These are phyloP conservation scores for Talaromyces sp. DNA, from an alignment of 2,329 filamentous ascomycete species.

Conservation along the genomic window DNA sequence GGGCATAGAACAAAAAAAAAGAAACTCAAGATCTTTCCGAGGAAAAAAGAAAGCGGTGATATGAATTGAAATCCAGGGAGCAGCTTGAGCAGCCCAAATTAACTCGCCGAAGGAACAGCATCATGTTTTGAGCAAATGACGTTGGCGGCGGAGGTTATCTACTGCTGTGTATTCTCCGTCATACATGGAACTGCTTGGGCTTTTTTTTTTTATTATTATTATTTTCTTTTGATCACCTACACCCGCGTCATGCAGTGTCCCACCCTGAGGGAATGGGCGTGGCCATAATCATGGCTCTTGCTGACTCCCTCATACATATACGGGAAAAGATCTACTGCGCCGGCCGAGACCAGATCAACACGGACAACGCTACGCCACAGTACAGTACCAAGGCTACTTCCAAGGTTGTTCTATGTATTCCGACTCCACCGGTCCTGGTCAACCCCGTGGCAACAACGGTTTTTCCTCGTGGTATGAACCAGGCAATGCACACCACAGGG, in stretches of 20 bases:
- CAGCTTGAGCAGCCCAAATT: background rate
- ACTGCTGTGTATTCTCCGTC: background rate
- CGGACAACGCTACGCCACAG: too few species aligned
- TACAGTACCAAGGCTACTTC: too few species aligned
- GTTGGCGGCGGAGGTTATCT: slow-evolving; percentile 22
- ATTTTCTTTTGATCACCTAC: too few species aligned
- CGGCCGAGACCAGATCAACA: background rate
- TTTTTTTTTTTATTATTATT: too few species aligned
- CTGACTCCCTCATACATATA: background rate
- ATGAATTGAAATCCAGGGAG: slow-evolving; percentile 16
- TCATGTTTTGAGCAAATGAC: slow-evolving; percentile 20
- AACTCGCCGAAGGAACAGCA: background rate
- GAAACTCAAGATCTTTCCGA: background rate
- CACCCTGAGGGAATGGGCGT: slow-evolving; percentile 11
- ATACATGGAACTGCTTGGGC: background rate
- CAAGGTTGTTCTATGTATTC: background rate
- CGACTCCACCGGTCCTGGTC: background rate
- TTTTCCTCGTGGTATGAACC: slow-evolving; percentile 1
- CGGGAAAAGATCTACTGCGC: background rate
- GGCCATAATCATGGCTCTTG: background rate
- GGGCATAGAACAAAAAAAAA: background rate
- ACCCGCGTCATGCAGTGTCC: slow-evolving; percentile 20
- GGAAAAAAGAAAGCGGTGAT: slow-evolving; percentile 9
- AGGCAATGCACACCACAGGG: background rate
- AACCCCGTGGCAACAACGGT: slow-evolving; percentile 21